Conservation (phyloP, 345 rosid species). For the Lepidium africanum region DNA sequence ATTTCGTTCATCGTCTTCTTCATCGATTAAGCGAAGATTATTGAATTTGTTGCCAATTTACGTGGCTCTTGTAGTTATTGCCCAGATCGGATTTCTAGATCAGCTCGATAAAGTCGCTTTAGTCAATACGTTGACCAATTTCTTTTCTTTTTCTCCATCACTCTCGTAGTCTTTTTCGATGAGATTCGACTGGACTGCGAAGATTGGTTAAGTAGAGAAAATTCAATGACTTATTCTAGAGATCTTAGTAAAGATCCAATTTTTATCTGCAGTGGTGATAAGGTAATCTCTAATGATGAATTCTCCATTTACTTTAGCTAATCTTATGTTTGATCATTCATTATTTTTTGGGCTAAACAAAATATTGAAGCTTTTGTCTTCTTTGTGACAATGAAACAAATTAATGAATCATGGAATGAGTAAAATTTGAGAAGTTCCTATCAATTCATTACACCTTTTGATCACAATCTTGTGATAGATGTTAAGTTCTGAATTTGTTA, state of each 20-base stretch:
- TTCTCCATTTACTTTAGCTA: background rate
- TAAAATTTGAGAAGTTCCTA: background rate
- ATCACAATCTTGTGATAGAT: background rate
- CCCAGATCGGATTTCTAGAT: constrained; percentile 76
- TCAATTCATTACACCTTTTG: background rate
- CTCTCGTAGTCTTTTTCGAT: background rate
- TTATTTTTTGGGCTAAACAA: background rate
- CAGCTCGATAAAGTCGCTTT: constrained; percentile 59
- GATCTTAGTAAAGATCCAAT: constrained; percentile 72
- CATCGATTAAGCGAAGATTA: constrained; percentile 42
- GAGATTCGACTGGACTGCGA: constrained; percentile 38
- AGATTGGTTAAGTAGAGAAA: constrained; percentile 71
- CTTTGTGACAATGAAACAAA: background rate
- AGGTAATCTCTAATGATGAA: constrained; percentile 22
- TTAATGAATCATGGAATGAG: background rate
- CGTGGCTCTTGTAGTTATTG: constrained; percentile 58
- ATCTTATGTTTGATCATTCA: background rate
- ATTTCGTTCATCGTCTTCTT: background rate
- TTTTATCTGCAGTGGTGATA: constrained; percentile 44
- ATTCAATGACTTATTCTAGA: constrained; percentile 54
- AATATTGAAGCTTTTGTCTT: background rate
- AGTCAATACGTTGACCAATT: constrained; percentile 65
- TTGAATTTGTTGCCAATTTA: constrained; percentile 53
- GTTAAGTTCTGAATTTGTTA: background rate
- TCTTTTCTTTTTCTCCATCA: constrained; percentile 33